phyloP scores from a whole-genome alignment of 1,139 yeast species.

The Kurtzmaniella quercitrusa region DNA sequence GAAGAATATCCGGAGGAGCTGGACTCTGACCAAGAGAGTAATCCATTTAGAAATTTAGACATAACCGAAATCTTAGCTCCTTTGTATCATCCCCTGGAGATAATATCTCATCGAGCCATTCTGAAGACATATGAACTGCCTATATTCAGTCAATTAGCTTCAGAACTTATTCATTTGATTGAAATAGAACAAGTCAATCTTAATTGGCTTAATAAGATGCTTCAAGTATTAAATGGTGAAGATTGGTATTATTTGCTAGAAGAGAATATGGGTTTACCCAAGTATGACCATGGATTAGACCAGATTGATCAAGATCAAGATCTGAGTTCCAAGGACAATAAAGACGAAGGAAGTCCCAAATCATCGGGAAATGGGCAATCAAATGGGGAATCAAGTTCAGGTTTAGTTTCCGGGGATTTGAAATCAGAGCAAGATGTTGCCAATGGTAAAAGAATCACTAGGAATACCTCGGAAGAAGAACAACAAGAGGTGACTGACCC shows the following conservation, averaged over 20 bases:
- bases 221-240: constrained; percentile 82
- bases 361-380: neutral
- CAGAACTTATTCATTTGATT: constrained; percentile 69
- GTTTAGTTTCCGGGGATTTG: neutral
- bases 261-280: constrained; percentile 60
- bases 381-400: neutral
- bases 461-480: constrained; percentile 13
- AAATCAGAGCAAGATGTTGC: constrained; percentile 48
- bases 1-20: constrained; percentile 30
- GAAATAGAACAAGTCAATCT: constrained; percentile 77
- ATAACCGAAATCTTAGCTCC: constrained; percentile 67
- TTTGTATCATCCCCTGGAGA: constrained; percentile 73
- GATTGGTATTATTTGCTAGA: constrained; percentile 68
- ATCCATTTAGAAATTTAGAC: constrained; percentile 33
- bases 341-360: constrained; percentile 1
- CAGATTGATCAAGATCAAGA: constrained; percentile 25
- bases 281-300: constrained; percentile 59
- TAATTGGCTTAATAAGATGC: constrained; percentile 61
- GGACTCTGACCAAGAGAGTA: constrained; percentile 21
- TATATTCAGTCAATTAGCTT: constrained; percentile 53
- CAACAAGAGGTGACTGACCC: constrained; percentile 28
- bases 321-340: constrained; percentile 13
- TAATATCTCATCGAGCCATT: constrained; percentile 67
- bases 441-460: neutral
- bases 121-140: constrained; percentile 57